These are phyloP conservation scores for Balamuthia mandrillaris DNA, from an alignment of 208 protist genomes.

Conservation along the genomic window DNA sequence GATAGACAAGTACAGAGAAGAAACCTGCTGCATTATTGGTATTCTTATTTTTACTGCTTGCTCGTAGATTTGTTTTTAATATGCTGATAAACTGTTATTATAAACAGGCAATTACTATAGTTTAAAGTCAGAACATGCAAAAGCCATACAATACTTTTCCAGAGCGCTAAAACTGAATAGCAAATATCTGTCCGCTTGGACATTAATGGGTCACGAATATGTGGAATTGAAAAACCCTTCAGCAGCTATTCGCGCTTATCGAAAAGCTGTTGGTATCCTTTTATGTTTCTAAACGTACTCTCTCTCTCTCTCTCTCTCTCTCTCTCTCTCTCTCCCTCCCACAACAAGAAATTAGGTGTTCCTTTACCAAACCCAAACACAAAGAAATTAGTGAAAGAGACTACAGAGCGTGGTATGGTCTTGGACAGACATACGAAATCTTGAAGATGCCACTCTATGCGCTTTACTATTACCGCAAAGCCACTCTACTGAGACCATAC, in stretches of 20 bases:
- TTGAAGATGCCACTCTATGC: conserved; percentile 90
- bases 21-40: conserved; percentile 93
- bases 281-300: too few species aligned
- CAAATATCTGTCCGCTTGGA: conserved; percentile 88
- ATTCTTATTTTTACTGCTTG: not conserved
- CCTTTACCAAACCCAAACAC: not conserved
- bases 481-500: conserved; percentile 76
- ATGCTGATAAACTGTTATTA: not conserved
- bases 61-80: not conserved
- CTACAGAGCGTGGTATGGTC: conserved; percentile 93
- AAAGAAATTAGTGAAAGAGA: conserved; percentile 83
- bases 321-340: conserved; percentile 7
- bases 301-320: not conserved
- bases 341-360: not conserved
- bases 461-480: conserved; percentile 93
- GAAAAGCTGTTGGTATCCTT: conserved; percentile 77
- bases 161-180: conserved; percentile 70
- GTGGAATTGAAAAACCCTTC: conserved; percentile 90
- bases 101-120: conserved; percentile 90
- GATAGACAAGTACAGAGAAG: conserved; percentile 88
- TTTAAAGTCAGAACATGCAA: conserved; percentile 87
- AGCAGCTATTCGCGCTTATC: conserved; percentile 91
- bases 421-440: conserved; percentile 95
- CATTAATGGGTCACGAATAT: conserved; percentile 94
- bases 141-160: conserved; percentile 89